These are phyloP conservation scores for Dendrobium huoshanense DNA, from an alignment of 106 monocot genomes.

Conservation along the genomic window DNA sequence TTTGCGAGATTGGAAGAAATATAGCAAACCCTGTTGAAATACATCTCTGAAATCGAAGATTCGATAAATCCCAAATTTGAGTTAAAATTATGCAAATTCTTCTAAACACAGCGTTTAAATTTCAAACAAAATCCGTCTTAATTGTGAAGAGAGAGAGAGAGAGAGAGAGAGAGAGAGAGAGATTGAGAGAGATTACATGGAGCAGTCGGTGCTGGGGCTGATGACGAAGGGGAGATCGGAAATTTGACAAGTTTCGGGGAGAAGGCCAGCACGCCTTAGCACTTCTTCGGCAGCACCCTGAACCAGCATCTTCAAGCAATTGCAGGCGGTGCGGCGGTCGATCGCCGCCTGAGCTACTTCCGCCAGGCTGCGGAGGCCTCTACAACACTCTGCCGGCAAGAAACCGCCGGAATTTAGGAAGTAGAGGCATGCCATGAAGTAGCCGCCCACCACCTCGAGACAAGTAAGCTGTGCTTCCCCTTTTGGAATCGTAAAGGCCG, in stretches of 20 bases:
- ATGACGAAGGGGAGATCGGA: slow-evolving; percentile 5
- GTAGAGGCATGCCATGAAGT: slow-evolving; percentile 6
- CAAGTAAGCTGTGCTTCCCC: slow-evolving; percentile 1
- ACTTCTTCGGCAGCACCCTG: not conserved
- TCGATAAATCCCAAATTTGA: too few relatives aligned
- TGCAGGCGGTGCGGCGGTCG: slow-evolving; percentile 11
- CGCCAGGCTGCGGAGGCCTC: not conserved
- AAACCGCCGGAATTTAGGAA: not conserved
- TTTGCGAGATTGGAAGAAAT: too few relatives aligned
- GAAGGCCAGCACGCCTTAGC: not conserved
- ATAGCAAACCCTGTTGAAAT: too few relatives aligned
- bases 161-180: slow-evolving; percentile 5
- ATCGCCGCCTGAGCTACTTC: not conserved
- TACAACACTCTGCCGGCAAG: slow-evolving; percentile 7
- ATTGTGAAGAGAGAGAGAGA: not conserved
- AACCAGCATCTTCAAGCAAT: slow-evolving; percentile 14
- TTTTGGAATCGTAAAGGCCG: not conserved
- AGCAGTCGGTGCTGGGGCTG: slow-evolving; percentile 18
- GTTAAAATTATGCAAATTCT: too few relatives aligned
- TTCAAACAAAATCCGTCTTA: too few relatives aligned
- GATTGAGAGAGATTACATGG: slow-evolving; percentile 9
- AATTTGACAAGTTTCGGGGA: slow-evolving; percentile 10
- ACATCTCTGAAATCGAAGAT: too few relatives aligned
- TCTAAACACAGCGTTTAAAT: too few relatives aligned
- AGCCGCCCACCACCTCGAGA: slow-evolving; percentile 1